Evolutionary conservation across 768 basidiomycete genomes (phyloP).

Genomic region (Lactarius hengduanensis): DNA sequence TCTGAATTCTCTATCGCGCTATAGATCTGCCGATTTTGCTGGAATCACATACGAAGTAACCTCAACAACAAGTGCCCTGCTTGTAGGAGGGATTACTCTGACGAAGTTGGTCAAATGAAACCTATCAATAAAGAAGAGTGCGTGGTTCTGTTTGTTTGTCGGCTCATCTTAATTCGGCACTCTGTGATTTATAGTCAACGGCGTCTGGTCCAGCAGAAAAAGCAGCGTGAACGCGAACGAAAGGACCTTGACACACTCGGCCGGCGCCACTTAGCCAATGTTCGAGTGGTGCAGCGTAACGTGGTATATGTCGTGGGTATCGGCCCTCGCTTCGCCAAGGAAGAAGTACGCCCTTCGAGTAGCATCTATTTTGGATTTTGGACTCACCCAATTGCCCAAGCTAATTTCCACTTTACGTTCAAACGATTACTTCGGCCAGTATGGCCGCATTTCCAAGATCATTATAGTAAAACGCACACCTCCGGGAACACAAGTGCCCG

Average conservation of each 20-base stretch:
- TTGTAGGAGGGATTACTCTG: slow-evolving; percentile 89
- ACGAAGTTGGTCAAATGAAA: slow-evolving; percentile 92
- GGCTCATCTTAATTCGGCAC: slow-evolving; percentile 16
- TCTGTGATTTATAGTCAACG: slow-evolving; percentile 66
- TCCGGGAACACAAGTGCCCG: slow-evolving; percentile 66
- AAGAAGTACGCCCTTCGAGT: slow-evolving; percentile 65
- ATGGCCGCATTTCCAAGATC: slow-evolving; percentile 96
- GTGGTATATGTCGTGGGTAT: slow-evolving; percentile 97
- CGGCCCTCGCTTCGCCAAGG: slow-evolving; percentile 90
- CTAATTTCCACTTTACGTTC: slow-evolving; percentile 90
- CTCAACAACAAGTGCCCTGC: slow-evolving; percentile 96
- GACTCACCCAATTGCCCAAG: slow-evolving; percentile 40
- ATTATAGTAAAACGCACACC: slow-evolving; percentile 86
- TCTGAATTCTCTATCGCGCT: slow-evolving; percentile 7
- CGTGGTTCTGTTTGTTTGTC: slow-evolving; percentile 37
- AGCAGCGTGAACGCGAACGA: slow-evolving; percentile 89
- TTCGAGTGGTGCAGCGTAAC: slow-evolving; percentile 94
- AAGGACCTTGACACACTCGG: slow-evolving; percentile 90
- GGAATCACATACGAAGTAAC: slow-evolving; percentile 97
- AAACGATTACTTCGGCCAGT: slow-evolving; percentile 96
- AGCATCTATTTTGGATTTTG: slow-evolving; percentile 10
- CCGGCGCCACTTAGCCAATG: slow-evolving; percentile 84
- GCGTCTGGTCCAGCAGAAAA: slow-evolving; percentile 92
- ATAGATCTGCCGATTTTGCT: slow-evolving; percentile 98
- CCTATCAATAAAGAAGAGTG: slow-evolving; percentile 95